Conservation (phyloP, 2,329 filamentous ascomycete genomes). For the Cladosporium sp. region DNA sequence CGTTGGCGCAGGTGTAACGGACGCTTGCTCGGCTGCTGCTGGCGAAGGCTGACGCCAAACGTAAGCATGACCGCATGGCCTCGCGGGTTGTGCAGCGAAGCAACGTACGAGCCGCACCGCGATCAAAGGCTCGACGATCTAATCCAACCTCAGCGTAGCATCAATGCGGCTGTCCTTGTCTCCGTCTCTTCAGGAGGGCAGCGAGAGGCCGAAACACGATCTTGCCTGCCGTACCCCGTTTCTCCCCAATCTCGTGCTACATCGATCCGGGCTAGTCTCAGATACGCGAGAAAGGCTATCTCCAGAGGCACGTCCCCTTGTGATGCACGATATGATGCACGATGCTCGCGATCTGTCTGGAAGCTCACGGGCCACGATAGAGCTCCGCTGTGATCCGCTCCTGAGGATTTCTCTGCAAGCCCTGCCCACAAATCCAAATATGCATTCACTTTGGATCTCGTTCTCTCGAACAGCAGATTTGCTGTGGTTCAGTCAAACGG, state of each 20-base stretch:
- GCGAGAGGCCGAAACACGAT: slow-evolving; percentile 4
- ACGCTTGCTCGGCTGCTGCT: not conserved
- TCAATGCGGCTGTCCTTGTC: not conserved
- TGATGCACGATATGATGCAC: slow-evolving; percentile 1
- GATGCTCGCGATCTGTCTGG: not conserved
- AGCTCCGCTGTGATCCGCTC: not conserved
- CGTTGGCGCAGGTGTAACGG: not conserved
- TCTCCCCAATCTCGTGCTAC: not conserved
- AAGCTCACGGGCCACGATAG: not conserved
- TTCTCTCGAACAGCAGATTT: not conserved
- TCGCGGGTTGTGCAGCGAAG: not conserved
- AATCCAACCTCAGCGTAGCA: not conserved
- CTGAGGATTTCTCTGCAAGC: slow-evolving; percentile 1
- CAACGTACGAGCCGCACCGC: not conserved
- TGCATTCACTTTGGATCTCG: not conserved
- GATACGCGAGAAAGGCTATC: slow-evolving; percentile 11
- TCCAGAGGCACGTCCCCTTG: not conserved
- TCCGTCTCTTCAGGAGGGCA: not conserved
- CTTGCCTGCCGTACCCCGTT: slow-evolving; percentile 1
- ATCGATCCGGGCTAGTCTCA: not conserved
- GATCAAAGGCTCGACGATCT: not conserved
- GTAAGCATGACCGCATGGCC: slow-evolving; percentile 8
- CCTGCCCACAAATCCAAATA: not conserved
- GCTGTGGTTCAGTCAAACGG: not conserved
- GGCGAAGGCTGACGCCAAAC: not conserved